Evolutionary conservation across 2,329 filamentous ascomycete species (phyloP).

Genomic region (Metarhizium rileyi): DNA sequence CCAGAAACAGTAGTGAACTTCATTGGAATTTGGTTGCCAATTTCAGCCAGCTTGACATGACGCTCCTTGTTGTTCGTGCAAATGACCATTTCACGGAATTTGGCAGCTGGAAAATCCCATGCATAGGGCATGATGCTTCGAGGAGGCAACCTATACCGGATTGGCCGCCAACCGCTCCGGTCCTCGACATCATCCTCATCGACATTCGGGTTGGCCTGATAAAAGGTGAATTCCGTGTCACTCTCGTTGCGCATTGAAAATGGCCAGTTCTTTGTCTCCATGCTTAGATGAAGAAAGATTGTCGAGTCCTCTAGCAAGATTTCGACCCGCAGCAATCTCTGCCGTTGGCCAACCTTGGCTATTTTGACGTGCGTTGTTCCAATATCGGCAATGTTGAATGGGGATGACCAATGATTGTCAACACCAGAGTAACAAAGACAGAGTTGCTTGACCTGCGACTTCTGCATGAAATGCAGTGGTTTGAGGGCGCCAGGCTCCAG

Average conservation of each 20-base stretch:
- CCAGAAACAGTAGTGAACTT: conserved; percentile 63
- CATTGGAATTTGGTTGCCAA: conserved; percentile 92
- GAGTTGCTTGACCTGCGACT: conserved; percentile 74
- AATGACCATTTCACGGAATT: conserved; percentile 86
- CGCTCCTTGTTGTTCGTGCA: conserved; percentile 46
- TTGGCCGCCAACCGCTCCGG: conserved; percentile 79
- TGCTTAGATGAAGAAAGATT: conserved; percentile 81
- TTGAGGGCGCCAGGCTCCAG: conserved; percentile 70
- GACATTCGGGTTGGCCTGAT: conserved; percentile 84
- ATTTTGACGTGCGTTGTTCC: conserved; percentile 91
- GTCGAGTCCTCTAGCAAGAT: conserved; percentile 88
- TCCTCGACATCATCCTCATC: conserved; percentile 84
- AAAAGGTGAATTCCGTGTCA: conserved; percentile 93
- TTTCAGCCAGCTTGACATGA: conserved; percentile 90
- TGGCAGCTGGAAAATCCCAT: conserved; percentile 98
- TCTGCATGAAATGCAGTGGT: conserved; percentile 82
- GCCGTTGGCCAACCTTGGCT: conserved; percentile 79
- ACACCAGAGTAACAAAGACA: conserved; percentile 88
- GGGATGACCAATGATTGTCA: conserved; percentile 95
- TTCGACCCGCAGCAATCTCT: conserved; percentile 79
- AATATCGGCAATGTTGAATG: conserved; percentile 93
- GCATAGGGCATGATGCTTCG: conserved; percentile 99
- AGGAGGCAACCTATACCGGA: conserved; percentile 83
- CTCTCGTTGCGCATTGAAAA: conserved; percentile 99
- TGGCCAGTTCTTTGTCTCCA: conserved; percentile 93